Percentiles rank a stretch among this genome's conserved stretches.
phyloP scores from a whole-genome alignment of 306 rosid genomes.

The Glycyrrhiza uralensis region DNA sequence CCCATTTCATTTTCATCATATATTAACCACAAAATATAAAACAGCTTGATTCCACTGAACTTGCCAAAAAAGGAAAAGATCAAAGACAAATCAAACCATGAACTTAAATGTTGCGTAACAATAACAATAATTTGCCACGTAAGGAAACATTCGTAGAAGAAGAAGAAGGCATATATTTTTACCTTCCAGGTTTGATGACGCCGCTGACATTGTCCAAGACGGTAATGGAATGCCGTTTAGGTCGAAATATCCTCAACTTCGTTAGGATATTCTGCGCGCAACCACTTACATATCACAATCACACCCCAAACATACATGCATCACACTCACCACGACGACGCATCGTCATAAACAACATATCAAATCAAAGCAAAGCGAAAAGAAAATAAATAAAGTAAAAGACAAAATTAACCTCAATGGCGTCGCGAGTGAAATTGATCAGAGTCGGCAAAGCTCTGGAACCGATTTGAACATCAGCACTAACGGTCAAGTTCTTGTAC shows the following conservation, averaged over 20 bases:
- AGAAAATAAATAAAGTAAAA: background rate
- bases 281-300: background rate
- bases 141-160: background rate
- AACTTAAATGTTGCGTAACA: conserved; percentile 14
- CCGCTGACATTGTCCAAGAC: conserved; percentile 63
- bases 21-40: background rate
- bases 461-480: conserved; percentile 62
- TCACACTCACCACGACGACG: background rate
- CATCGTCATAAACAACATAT: background rate
- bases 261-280: conserved; percentile 52
- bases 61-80: background rate
- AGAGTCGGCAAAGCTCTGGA: conserved; percentile 81
- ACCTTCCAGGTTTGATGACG: conserved; percentile 79
- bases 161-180: background rate
- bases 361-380: background rate
- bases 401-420: conserved; percentile 47
- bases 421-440: conserved; percentile 48
- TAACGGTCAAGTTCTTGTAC: conserved; percentile 49
- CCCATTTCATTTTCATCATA: background rate
- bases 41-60: background rate
- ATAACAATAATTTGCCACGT: background rate
- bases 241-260: conserved; percentile 38
- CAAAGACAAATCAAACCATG: background rate
- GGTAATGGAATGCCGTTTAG: conserved; percentile 50
- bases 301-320: background rate